These are phyloP conservation scores for Chlamydomonas reinhardtii DNA, from an alignment of 163 green algal species.

Conservation along the genomic window DNA sequence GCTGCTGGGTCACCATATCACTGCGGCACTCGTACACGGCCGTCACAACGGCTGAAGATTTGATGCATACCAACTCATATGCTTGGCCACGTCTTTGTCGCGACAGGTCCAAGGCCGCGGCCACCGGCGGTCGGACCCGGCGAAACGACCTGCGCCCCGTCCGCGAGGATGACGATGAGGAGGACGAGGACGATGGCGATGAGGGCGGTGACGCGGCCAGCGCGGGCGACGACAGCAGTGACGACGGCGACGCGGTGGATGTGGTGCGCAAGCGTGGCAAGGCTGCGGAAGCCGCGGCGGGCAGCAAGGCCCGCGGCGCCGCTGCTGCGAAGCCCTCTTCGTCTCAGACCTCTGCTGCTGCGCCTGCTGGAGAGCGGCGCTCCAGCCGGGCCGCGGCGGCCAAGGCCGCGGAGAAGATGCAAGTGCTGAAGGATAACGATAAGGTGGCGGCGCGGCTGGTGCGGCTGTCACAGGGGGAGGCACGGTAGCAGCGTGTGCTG, in stretches of 20 bases:
- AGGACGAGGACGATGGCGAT: background rate
- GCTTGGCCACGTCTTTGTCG: too few relatives aligned
- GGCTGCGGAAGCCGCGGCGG: background rate
- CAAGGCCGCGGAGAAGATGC: conserved; percentile 6
- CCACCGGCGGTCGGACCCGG: background rate
- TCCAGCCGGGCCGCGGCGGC: conserved; percentile 6
- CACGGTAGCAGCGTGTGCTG: too few relatives aligned
- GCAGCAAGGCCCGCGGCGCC: background rate
- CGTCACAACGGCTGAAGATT: too few relatives aligned
- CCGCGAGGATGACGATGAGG: background rate
- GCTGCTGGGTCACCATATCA: too few relatives aligned
- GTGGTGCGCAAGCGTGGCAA: too few relatives aligned
- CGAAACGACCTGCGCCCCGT: background rate
- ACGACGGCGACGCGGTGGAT: background rate
- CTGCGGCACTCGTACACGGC: too few relatives aligned
- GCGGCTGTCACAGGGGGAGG: background rate
- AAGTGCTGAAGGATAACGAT: background rate
- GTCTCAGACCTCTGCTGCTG: background rate
- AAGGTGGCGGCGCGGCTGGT: background rate
- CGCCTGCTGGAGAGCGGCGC: background rate
- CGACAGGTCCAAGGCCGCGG: background rate
- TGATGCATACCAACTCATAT: too few relatives aligned
- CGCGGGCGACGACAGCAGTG: background rate
- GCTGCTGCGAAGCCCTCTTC: background rate
- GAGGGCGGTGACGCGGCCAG: background rate